Base-by-base conservation (phyloP, 108 stramenopile genomes). In the Schizochytrium sp. region DNA sequence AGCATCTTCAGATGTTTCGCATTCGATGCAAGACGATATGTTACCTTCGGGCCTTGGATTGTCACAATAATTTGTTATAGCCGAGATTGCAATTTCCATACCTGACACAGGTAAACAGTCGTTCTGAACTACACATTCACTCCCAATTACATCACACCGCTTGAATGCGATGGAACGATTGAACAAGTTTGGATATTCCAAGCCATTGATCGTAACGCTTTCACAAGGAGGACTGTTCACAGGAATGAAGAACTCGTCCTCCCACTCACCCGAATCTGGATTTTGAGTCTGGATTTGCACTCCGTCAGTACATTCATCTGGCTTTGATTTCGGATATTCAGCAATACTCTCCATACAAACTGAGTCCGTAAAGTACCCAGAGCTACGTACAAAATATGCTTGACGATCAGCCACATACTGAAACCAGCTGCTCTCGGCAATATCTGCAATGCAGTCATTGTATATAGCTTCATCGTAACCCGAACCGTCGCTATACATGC, bases 191-290 rank as follows among this genome's bases (percentile, higher is more conserved):
- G 76, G 76, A 53, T 83, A 83, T 47, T 56, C 76, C 45, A 5
- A 13, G 53, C 76, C 76, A 53, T 53, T 83, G 50, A 83, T 17
- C 10, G 5, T 83, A 38, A 55, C 28, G 76, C 55, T 40, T 17
- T 28, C 47, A 40, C 76, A 83, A 7, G 76, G 76, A 42, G 76
- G 76, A 55, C 49, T 47, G 12, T 47, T 55, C 2, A n/a, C 53
- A 0, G 76, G 76, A 0, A 83, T 50, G 76, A 83, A 83, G 2
- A 83, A 83, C 76, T 83, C 76, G 15, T 83, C 50, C 76, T 55
- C 47, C 76, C 76, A 83, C 8, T 17, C 5, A 28, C 28, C 0
- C 3, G 50, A 55, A 10, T 55, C 76, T 53, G 49, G 50, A 53
- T 83, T 10, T 2, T 38, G 55, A 5, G 47, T 55, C 76, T 83